Conservation (phyloP, 1,284 basidiomycete genomes). For the Ustilago crameri region DNA sequence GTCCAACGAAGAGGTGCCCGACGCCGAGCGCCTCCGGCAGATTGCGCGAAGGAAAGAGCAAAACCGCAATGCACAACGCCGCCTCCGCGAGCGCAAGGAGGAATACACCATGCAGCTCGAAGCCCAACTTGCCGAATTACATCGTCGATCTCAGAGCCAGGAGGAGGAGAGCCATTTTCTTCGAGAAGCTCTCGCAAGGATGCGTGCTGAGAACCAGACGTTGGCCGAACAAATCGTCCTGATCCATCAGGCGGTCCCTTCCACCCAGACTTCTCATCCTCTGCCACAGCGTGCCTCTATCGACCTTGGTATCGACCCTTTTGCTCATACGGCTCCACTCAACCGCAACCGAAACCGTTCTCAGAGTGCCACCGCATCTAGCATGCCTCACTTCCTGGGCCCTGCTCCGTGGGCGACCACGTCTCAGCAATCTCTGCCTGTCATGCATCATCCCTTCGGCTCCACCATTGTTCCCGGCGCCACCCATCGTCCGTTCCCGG, state of each 20-base stretch:
- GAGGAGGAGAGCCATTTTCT: conserved; percentile 47
- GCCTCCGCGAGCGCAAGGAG: conserved; percentile 50
- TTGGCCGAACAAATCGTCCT: conserved; percentile 37
- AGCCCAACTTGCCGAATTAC: conserved; percentile 42
- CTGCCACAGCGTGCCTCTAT: conserved; percentile 38
- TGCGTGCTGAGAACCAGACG: conserved; percentile 45
- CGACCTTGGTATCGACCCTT: conserved; percentile 29
- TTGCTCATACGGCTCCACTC: conserved; percentile 14
- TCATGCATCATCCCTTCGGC: conserved; percentile 22
- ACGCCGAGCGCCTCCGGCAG: conserved; percentile 45
- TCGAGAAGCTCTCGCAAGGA: conserved; percentile 39
- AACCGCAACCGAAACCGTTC: conserved; percentile 32
- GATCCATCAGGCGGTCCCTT: conserved; percentile 36
- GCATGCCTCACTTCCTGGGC: conserved; percentile 25
- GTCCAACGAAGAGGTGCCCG: conserved; percentile 25
- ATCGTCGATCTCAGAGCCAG: conserved; percentile 45
- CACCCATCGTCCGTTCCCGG: conserved; percentile 25
- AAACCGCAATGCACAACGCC: conserved; percentile 52
- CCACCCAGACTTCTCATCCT: conserved; percentile 37
- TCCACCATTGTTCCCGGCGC: conserved; percentile 21
- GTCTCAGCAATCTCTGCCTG: conserved; percentile 12
- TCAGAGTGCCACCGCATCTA: conserved; percentile 31
- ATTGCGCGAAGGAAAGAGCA: conserved; percentile 51
- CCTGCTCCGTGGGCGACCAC: conserved; percentile 29
- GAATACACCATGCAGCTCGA: conserved; percentile 53